Evolutionary conservation across 805 yeast species (phyloP), one percentile per base, ranked within the genome.

Genomic region (Candida mattraensis): DNA sequence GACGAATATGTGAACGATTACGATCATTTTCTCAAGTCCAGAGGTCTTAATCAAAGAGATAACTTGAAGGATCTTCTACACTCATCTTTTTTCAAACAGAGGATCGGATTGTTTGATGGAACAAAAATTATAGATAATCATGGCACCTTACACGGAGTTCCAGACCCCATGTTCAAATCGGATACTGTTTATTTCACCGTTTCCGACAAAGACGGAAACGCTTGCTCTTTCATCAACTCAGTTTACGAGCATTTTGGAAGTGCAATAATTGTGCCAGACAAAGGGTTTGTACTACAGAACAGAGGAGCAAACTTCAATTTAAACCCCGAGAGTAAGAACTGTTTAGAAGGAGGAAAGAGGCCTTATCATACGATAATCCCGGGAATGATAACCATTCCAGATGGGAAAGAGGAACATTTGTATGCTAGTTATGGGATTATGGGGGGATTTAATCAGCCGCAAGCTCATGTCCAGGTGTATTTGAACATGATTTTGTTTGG

Each of bases 391-490:
- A 85, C 94, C 10, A 57, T 64, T 3, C 64, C 63, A 4, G 14
- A 13, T 9, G 37, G 22, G 5, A 32, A 23, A 5, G 15, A 5
- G 7, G 69, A 63, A 18, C 74, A 73, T 18, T 59, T 85, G n/a
- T 79, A 69, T 50, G 87, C 88, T 1, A 63, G 81, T n/a, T 80
- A 70, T 48, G 51, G 51, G 10, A 44, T 47, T 42, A 84, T 83
- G 87, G 95, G 95, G 12, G 94, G 91, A 0, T 85, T 78, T 63
- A 83, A 80, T 66, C 95, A 86, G 57, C 94, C 94, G 3, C 87
- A 83, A 49, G 89, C 89, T 2, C 94, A 85, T 48, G 78, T 85
- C 5, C 91, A 83, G 56, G 89, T 83, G 23, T 80, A 75, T 24
- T 59, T 84, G 43, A 85, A 86, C 54, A 56, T 85, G 69, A 50